Evolutionary conservation across 129 eudicot genomes (phyloP), one percentile per base, ranked within the genome.

Genomic region (Kitagawia praeruptora): DNA sequence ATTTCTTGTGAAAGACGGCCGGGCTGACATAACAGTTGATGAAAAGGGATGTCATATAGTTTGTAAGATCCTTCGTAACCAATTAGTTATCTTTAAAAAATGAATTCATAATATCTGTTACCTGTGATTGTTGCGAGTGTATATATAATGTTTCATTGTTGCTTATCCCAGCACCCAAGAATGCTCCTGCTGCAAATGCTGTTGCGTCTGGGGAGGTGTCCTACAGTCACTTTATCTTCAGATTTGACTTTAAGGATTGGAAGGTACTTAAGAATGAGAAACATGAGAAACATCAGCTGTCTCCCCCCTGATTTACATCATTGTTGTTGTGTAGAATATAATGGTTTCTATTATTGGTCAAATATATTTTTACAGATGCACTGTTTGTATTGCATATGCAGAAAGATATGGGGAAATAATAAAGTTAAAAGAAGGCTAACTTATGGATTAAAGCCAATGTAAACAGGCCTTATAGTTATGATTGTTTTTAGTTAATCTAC

Each of bases 141-240:
- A n/a, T n/a, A 19, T n/a, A n/a, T 0, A 13, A 4, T 77, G 47
- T 4, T 69, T 81, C 51, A 71, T 78, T 58, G 64, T 38, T 80
- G 38, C 78, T 83, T 76, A 51, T 80, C 78, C 77, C 86, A 96
- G 99, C 85, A 27, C 99, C 99, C 75, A 87, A 88, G 82, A 96
- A 96, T 89, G 99, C 99, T 79, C 98, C 99, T 71, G 86, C 91
- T 84, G 94, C 98, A 6, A 83, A 82, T 85, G 86, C 95, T 49
- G 87, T 96, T 76, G 86, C 85, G 54, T 90, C 99, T 25, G 90
- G 97, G 80, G 96, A 90, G 81, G 90, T 89, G 78, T 58, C 93
- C 10, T 92, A 86, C 81, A 64, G 88, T 54, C 98, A 96, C 79
- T 96, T 96, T 48, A 84, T 91, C 82, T 96, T 96, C 89, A 89